These are phyloP conservation scores for Umbelopsis isabellina DNA, from an alignment of 192 early-diverging fungal species.

Conservation along the genomic window DNA sequence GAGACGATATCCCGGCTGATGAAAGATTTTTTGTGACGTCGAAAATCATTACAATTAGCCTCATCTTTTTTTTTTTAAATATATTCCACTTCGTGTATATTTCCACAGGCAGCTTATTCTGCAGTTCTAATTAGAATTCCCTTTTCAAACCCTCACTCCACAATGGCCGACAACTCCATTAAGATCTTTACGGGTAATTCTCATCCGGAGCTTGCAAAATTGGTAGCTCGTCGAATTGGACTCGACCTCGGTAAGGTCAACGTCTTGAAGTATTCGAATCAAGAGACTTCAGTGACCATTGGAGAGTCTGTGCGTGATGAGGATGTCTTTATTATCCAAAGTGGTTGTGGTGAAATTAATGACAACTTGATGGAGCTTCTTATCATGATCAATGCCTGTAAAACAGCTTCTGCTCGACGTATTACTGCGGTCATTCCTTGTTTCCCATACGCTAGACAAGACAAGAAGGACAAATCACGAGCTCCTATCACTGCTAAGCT, in stretches of 20 bases:
- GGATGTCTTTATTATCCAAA: conserved; percentile 97
- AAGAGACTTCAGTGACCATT: conserved; percentile 77
- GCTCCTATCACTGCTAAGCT: conserved; percentile 96
- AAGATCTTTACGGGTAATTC: conserved; percentile 97
- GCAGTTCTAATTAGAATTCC: conserved; percentile 2
- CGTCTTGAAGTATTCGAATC: conserved; percentile 97
- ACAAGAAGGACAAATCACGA: conserved; percentile 98
- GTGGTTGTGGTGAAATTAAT: conserved; percentile 83
- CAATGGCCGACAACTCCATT: conserved; percentile 88
- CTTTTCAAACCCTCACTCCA: not conserved
- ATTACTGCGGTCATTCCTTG: conserved; percentile 97
- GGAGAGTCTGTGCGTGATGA: conserved; percentile 95
- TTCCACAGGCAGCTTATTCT: conserved; percentile 8
- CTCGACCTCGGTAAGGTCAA: conserved; percentile 91
- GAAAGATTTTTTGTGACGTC: conserved; percentile 20
- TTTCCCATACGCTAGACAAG: conserved; percentile 97
- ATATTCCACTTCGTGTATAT: not conserved
- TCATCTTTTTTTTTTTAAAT: conserved; percentile 12
- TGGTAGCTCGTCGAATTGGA: conserved; percentile 93
- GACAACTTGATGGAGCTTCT: conserved; percentile 97
- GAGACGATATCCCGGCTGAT: not conserved
- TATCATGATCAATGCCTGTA: conserved; percentile 97
- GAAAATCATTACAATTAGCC: conserved; percentile 3
- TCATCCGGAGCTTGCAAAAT: conserved; percentile 88
- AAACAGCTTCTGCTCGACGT: conserved; percentile 85